Percentiles rank a stretch among this genome's conserved stretches.
These are phyloP conservation scores for Gracilaria domingensis DNA, from an alignment of 23 red algal species.

Conservation along the genomic window DNA sequence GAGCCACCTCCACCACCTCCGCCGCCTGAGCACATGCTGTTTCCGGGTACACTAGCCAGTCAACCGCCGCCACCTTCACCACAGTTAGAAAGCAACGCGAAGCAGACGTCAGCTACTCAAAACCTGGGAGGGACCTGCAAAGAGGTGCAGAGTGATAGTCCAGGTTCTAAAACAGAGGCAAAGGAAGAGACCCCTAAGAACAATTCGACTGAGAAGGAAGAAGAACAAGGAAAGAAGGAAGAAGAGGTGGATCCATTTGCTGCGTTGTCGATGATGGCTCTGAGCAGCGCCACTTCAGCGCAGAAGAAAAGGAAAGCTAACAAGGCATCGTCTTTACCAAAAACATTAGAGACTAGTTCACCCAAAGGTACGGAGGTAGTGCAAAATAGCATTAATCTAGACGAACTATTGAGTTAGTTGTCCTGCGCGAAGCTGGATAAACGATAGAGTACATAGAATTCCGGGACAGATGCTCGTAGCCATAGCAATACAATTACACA, in stretches of 20 bases:
- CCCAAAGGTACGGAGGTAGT: background rate
- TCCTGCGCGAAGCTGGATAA: background rate
- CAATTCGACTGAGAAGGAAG: background rate
- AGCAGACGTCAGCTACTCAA: background rate
- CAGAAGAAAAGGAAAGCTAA: conserved; percentile 32
- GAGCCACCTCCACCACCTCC: conserved; percentile 14
- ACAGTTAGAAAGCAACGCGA: background rate
- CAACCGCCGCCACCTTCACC: conserved; percentile 16
- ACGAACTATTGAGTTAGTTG: conserved; percentile 34
- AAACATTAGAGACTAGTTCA: background rate
- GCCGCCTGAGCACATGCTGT: background rate
- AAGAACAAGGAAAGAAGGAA: background rate
- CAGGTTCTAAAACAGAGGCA: background rate
- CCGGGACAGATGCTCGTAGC: background rate
- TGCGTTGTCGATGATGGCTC: conserved; percentile 67
- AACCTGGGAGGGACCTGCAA: background rate
- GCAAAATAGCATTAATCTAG: conserved; percentile 28
- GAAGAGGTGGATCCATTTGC: conserved; percentile 74
- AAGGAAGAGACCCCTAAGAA: background rate
- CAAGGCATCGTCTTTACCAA: background rate
- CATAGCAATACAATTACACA: conserved; percentile 6
- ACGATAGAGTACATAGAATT: conserved; percentile 24
- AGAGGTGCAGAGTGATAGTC: background rate
- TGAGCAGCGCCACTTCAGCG: conserved; percentile 27
- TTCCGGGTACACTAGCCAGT: background rate